phyloP scores from a whole-genome alignment of 2,329 filamentous ascomycete genomes.

The Fusarium ramigenum region DNA sequence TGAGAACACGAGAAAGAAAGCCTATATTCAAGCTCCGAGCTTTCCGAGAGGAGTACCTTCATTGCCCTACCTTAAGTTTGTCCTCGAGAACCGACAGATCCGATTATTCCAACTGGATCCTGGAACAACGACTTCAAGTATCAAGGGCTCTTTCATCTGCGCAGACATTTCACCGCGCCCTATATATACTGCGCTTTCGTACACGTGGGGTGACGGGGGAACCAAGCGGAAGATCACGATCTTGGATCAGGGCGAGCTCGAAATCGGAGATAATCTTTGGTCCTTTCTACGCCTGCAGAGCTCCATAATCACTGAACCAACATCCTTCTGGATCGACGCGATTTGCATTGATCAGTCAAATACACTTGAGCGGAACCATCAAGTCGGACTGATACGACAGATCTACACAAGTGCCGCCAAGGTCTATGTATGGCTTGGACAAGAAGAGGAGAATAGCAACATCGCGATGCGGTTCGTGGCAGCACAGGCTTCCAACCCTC shows the following conservation, averaged over 20 bases:
- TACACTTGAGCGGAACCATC: background rate
- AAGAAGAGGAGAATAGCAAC: background rate
- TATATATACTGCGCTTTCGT: background rate
- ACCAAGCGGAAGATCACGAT: background rate
- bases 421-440: background rate
- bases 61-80: background rate
- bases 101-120: too few species aligned
- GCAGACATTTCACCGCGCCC: background rate
- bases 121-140: too few species aligned
- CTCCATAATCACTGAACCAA: background rate
- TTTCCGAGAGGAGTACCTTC: background rate
- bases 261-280: background rate
- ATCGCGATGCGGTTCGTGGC: background rate
- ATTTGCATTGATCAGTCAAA: background rate
- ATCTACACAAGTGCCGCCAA: background rate
- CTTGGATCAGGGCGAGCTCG: background rate
- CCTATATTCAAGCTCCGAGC: too few species aligned
- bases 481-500: background rate
- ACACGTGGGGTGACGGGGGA: background rate
- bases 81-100: too few species aligned
- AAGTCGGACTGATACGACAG: background rate
- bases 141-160: too few species aligned
- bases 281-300: background rate
- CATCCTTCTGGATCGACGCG: background rate
- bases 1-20: fast-evolving